Percentiles rank a stretch among this genome's conserved stretches.
These are phyloP conservation scores for Auricularia sp. DNA, from an alignment of 768 basidiomycete genomes.

Conservation along the genomic window DNA sequence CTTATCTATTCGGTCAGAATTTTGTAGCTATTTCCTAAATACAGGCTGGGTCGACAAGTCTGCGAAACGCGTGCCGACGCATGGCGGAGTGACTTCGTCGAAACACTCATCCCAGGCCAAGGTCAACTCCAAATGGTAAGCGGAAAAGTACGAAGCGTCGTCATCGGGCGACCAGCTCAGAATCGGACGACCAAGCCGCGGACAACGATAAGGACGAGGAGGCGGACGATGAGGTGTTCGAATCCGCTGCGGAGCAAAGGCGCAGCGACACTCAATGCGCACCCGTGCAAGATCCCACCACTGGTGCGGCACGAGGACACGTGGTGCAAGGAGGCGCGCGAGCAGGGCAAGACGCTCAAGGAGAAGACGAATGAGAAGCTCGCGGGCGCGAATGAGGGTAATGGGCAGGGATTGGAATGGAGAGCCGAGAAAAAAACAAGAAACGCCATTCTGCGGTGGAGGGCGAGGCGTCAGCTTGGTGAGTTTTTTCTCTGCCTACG, in stretches of 20 bases:
- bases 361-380: conserved; percentile 33
- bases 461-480: too few relatives aligned
- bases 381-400: too few relatives aligned
- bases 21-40: conserved; percentile 81
- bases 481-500: too few relatives aligned
- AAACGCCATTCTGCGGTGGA: too few relatives aligned
- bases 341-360: conserved; percentile 65
- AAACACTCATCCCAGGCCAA: conserved; percentile 5
- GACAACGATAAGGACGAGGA: conserved; percentile 6
- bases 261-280: conserved; percentile 53
- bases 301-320: conserved; percentile 62
- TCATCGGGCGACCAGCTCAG: not conserved
- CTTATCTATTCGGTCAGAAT: not conserved
- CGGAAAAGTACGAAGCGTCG: not conserved
- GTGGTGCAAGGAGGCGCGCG: conserved; percentile 75
- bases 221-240: conserved; percentile 26
- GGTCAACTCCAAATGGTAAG: conserved; percentile 16
- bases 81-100: conserved; percentile 59
- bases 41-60: conserved; percentile 93
- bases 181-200: not conserved
- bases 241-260: conserved; percentile 73
- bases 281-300: conserved; percentile 57
- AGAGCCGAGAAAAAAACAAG: too few relatives aligned
- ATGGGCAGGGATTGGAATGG: too few relatives aligned
- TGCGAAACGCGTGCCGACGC: conserved; percentile 67